These are phyloP conservation scores for Apophysomyces ossiformis DNA, from an alignment of 371 early-diverging fungal genomes.

Conservation along the genomic window DNA sequence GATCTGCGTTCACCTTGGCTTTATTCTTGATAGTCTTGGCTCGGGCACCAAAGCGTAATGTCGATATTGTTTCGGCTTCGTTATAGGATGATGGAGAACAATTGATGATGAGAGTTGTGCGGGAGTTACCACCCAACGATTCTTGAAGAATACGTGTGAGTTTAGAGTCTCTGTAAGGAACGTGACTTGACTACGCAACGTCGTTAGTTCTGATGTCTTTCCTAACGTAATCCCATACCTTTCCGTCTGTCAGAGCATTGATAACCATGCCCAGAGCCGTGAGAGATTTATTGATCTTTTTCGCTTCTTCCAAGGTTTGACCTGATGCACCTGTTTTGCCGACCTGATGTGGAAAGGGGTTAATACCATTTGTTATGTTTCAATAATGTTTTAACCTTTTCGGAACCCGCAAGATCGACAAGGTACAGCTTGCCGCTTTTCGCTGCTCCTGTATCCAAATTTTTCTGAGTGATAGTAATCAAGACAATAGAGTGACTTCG, in stretches of 20 bases:
- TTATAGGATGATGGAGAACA: conserved; percentile 96
- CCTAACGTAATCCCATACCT: conserved; percentile 49
- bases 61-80: conserved; percentile 94
- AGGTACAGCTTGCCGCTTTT: conserved; percentile 92
- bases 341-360: conserved; percentile 40
- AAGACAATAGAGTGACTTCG: conserved; percentile 98
- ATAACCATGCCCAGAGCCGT: conserved; percentile 99
- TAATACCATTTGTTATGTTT: not conserved
- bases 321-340: conserved; percentile 99
- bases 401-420: conserved; percentile 99
- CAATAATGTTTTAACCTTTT: conserved; percentile 67
- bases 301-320: conserved; percentile 98
- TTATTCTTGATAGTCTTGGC: conserved; percentile 99
- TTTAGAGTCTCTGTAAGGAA: conserved; percentile 99
- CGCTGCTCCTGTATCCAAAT: conserved; percentile 85
- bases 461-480: conserved; percentile 93
- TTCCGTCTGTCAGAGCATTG: conserved; percentile 92
- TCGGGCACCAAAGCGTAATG: conserved; percentile 96
- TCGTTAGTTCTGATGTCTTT: not conserved
- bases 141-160: conserved; percentile 98
- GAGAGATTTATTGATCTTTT: conserved; percentile 99
- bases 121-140: conserved; percentile 97
- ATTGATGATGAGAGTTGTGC: conserved; percentile 97
- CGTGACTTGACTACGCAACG: conserved; percentile 77
- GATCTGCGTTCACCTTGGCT: conserved; percentile 96